phyloP scores from a whole-genome alignment of 306 rosid species.

The Hippophae gyantsensis region DNA sequence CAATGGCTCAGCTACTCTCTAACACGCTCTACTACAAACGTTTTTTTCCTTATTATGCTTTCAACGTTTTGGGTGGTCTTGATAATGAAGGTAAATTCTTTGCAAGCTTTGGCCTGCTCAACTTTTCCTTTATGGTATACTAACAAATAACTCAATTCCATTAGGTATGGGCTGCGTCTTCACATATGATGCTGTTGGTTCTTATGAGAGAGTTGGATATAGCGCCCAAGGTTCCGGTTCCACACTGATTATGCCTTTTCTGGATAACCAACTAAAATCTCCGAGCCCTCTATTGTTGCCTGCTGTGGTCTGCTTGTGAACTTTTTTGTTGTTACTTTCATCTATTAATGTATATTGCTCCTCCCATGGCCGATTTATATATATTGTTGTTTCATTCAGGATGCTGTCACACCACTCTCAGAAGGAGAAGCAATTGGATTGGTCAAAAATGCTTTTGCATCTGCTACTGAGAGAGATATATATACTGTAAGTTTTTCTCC shows the following conservation, averaged over 20 bases:
- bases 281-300: slow-evolving; percentile 92
- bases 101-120: slow-evolving; percentile 15
- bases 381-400: slow-evolving; percentile 32
- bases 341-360: slow-evolving; percentile 9
- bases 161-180: slow-evolving; percentile 97
- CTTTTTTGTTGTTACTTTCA: slow-evolving; percentile 3
- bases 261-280: slow-evolving; percentile 85
- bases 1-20: slow-evolving; percentile 91
- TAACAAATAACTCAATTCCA: slow-evolving; percentile 5
- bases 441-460: slow-evolving; percentile 86
- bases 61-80: slow-evolving; percentile 94
- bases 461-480: slow-evolving; percentile 92
- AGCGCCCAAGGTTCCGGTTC: slow-evolving; percentile 97
- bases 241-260: slow-evolving; percentile 78
- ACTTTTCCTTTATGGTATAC: slow-evolving; percentile 4
- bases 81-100: slow-evolving; percentile 71
- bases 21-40: slow-evolving; percentile 95
- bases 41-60: slow-evolving; percentile 90
- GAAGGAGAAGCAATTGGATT: slow-evolving; percentile 78
- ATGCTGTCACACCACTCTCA: slow-evolving; percentile 84
- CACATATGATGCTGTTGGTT: slow-evolving; percentile 99
- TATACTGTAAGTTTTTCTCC: slow-evolving; percentile 62
- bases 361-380: slow-evolving; percentile 1
- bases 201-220: slow-evolving; percentile 97
- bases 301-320: slow-evolving; percentile 42